Base-by-base conservation (phyloP, 1,284 basidiomycete species). In the Trametes polyzona region DNA sequence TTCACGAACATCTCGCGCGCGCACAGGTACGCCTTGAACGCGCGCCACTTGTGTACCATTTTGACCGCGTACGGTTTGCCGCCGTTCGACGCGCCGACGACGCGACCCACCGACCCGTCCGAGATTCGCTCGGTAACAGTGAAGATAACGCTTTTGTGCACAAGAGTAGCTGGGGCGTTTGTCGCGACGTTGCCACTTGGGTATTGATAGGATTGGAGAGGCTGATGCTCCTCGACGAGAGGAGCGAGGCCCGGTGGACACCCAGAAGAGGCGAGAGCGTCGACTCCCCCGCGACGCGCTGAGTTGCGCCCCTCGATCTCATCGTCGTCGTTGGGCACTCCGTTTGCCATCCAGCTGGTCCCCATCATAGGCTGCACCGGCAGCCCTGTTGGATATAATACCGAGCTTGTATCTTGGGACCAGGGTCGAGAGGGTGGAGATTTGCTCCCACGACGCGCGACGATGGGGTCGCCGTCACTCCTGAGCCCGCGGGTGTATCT, bases 31-130 rank as follows among this genome's bases (percentile, higher is more conserved):
- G 32, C 21, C 19, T 27, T 27, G 32, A 30, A 47, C 6, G 44
- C 50, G n/a, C 33, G 44, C 17, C 42, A 42, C 16, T 52, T 58
- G 47, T 58, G 49, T 11, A 56, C 35, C 4, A 36, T 48, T 44
- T 62, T 59, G 32, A 59, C 43, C n/a, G 56, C 60, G 40, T 49
- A 58, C 27, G 23, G 10, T 6, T 46, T 26, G 1, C 43, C 44
- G 9, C 7, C 44, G 37, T 58, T 27, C 35, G 37, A 47, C 3
- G 29, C 55, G 3, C 50, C 27, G 16, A 57, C 42, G 35, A 61
- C 59, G 21, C 59, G 48, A 1, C 55, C 48, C 6, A 35, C 36
- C 12, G 35, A 47, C 9, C 51, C 51, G 16, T 58, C 41, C 9
- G 47, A 40, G 8, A 53, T 47, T 3, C 17, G 16, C 0, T 23